Evolutionary conservation across 306 rosid genomes (phyloP).

Genomic region (Cucurbita pepo): DNA sequence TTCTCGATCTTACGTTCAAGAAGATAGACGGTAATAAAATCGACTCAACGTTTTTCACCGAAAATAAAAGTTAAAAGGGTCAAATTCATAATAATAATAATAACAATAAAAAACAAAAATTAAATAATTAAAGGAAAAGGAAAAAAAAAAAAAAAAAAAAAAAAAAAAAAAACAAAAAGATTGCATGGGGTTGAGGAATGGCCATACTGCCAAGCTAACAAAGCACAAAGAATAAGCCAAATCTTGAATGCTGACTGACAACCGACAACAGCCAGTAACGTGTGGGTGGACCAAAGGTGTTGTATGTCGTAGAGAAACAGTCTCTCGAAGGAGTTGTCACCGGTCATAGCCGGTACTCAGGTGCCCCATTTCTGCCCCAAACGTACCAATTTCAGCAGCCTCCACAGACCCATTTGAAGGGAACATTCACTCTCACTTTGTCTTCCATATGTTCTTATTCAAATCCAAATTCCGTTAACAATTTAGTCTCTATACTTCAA

Average conservation of each 20-base stretch:
- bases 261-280: slow-evolving; percentile 9
- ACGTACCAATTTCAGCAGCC: slow-evolving; percentile 18
- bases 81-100: no score
- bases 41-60: no score
- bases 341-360: slow-evolving; percentile 38
- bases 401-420: not conserved
- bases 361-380: slow-evolving; percentile 6
- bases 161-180: no score
- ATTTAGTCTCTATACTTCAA: no score
- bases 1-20: no score
- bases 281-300: not conserved
- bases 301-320: not conserved
- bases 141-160: no score
- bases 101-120: not conserved
- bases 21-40: no score
- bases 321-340: slow-evolving; percentile 25
- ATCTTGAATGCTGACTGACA: slow-evolving; percentile 3
- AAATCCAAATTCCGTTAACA: not conserved
- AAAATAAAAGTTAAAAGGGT: no score
- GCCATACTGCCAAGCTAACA: not conserved
- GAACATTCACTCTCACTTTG: not conserved
- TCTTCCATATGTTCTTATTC: not conserved
- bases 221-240: not conserved
- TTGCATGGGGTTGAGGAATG: not conserved
- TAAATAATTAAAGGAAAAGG: not conserved